Evolutionary conservation across 306 rosid genomes (phyloP).

Genomic region (Vigna mungo): DNA sequence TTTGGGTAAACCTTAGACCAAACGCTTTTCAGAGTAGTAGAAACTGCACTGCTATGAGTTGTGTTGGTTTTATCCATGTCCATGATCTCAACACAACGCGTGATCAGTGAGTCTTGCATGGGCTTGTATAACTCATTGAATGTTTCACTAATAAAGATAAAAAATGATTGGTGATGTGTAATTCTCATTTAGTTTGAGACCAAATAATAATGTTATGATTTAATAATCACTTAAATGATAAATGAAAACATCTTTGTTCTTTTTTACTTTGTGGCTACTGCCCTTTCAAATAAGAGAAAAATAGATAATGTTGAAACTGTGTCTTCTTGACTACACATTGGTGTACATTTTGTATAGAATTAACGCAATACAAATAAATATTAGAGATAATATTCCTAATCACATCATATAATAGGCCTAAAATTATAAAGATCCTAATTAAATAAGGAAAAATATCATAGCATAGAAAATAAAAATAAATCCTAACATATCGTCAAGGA

Average conservation of each 20-base stretch:
- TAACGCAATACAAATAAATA: no score
- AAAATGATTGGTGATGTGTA: slow-evolving; percentile 23
- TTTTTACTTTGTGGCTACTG: neutral
- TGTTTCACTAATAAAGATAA: slow-evolving; percentile 53
- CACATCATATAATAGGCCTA: neutral
- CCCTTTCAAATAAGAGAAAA: neutral
- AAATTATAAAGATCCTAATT: neutral
- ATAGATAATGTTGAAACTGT: neutral
- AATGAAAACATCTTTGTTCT: slow-evolving; percentile 7
- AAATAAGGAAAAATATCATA: neutral
- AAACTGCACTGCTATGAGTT: slow-evolving; percentile 50
- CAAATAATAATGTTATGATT: slow-evolving; percentile 24
- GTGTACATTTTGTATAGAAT: no score
- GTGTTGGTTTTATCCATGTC: slow-evolving; percentile 58
- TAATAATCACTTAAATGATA: slow-evolving; percentile 14
- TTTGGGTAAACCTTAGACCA: slow-evolving; percentile 89
- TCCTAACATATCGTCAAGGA: neutral
- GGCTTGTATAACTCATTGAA: slow-evolving; percentile 74
- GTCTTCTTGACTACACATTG: neutral
- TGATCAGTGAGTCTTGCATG: slow-evolving; percentile 77
- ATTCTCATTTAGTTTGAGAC: slow-evolving; percentile 20
- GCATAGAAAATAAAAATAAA: no score
- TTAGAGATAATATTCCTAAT: neutral
- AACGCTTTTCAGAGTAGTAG: slow-evolving; percentile 62
- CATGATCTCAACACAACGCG: slow-evolving; percentile 72